Evolutionary conservation across 2,329 filamentous ascomycete species (phyloP), one percentile per base, ranked within the genome.

Genomic region (Herpotrichia juniperi): DNA sequence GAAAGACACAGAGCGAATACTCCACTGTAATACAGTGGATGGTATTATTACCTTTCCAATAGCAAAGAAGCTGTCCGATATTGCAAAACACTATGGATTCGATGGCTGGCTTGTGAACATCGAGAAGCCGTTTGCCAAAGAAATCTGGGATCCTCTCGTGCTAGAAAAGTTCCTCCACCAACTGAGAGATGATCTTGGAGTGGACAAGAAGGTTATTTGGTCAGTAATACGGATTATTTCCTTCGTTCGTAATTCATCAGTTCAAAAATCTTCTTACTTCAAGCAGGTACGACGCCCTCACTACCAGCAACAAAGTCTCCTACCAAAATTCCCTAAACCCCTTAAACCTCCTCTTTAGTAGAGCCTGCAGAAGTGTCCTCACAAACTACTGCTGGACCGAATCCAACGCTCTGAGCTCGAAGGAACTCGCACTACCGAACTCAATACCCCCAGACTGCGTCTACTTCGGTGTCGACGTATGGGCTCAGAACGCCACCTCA

Each of bases 61-160:
- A 16, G 76, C 74, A 19, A 67, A 60, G 17, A 73, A 72, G 45
- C 56, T 80, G 7, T 72, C 72, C 7, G 47, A 51, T 12, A 74
- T 80, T 39, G 75, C 76, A 10, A 58, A 62, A 14, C 62, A 71
- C 14, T 75, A 75, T 53, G 76, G 76, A 10, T 80, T 80, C 48
- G 77, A 80, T 51, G 78, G 77, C 14, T 80, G 76, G 75, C 62
- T 80, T 26, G 54, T 80, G 28, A 79, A 80, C 42, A 73, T 80
- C 21, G 78, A 80, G 50, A 74, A 74, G 45, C 61, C 72, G 1
- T 78, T 79, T 57, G 65, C 72, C 5, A 54, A 61, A 19, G 50
- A 60, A 2, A 53, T 34, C 4, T 78, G 74, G 72, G 48, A 68
- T 51, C 6, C 56, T 2, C 34, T 58, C 6, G 31, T 67, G 4